Evolutionary conservation across 2,329 filamentous ascomycete species (phyloP).

Genomic region (Calonectria montana): DNA sequence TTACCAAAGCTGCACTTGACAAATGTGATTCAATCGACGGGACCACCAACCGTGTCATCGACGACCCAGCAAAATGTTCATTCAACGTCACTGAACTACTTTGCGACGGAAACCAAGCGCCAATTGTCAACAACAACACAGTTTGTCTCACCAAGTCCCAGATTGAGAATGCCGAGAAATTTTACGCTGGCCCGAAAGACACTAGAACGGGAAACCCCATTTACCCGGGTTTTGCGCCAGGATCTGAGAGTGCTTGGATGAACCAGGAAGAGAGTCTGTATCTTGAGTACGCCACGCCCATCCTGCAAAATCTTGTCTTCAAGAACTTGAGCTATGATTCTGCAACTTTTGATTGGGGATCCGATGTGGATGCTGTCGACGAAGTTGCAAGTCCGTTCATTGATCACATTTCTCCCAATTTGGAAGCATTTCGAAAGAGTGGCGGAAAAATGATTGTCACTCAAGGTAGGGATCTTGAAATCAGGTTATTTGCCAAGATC

Average conservation of each 20-base stretch:
- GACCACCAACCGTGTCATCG: not conserved
- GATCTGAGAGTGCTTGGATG: constrained; percentile 9
- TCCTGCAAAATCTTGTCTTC: constrained; percentile 11
- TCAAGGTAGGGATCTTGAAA: not conserved
- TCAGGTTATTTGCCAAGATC: too few species aligned
- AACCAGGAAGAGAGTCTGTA: constrained; percentile 1
- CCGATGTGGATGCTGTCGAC: constrained; percentile 2
- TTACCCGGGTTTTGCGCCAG: constrained; percentile 4
- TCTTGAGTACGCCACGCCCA: not conserved
- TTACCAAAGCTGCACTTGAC: constrained; percentile 7
- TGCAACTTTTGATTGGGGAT: not conserved
- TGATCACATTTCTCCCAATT: not conserved
- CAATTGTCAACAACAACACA: not conserved
- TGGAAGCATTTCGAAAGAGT: constrained; percentile 1
- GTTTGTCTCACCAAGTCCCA: not conserved
- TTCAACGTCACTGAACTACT: not conserved
- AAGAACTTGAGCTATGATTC: constrained; percentile 7
- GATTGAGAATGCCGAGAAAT: not conserved
- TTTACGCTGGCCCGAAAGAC: not conserved
- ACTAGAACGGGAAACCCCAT: not conserved
- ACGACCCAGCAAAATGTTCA: not conserved
- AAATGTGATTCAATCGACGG: constrained; percentile 12
- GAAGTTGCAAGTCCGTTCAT: constrained; percentile 3
- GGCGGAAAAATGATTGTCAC: constrained; percentile 10
- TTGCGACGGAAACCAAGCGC: not conserved